Evolutionary conservation across 352 stramenopile species (phyloP).

Genomic region (Pythium angustatum): DNA sequence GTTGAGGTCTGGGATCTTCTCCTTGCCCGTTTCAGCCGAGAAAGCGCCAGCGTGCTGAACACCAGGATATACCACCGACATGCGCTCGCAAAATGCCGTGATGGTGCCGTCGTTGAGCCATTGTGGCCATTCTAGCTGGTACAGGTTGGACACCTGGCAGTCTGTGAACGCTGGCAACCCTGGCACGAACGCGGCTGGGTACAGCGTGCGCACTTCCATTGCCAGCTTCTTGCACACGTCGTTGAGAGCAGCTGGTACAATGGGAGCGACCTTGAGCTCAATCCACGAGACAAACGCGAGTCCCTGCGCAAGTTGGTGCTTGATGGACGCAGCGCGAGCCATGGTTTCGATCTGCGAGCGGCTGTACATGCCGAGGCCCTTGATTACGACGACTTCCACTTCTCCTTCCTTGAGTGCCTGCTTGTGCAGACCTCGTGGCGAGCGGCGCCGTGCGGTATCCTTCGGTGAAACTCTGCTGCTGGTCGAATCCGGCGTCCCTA

Average conservation of each 20-base stretch:
- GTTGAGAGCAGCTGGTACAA: not conserved
- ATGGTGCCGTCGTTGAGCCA: not conserved
- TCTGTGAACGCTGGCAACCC: not conserved
- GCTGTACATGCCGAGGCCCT: not conserved
- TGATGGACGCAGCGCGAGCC: not conserved
- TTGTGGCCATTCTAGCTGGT: not conserved
- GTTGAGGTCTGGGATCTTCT: not conserved
- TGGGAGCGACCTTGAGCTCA: not conserved
- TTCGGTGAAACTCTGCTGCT: not conserved
- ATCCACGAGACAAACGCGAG: not conserved
- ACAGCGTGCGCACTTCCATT: not conserved
- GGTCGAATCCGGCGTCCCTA: not conserved
- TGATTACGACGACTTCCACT: not conserved
- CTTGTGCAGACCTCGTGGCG: too few species aligned
- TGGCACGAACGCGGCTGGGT: not conserved
- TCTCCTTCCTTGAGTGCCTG: not conserved
- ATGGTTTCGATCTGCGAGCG: not conserved
- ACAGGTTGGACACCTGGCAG: not conserved
- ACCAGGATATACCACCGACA: not conserved
- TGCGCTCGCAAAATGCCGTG: not conserved
- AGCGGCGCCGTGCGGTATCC: too few species aligned
- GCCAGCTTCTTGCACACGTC: not conserved
- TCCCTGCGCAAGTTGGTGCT: not conserved
- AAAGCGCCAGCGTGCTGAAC: not conserved
- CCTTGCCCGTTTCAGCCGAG: not conserved